phyloP scores from a whole-genome alignment of 169 alveolate genomes.

The Plasmodium reichenowi region DNA sequence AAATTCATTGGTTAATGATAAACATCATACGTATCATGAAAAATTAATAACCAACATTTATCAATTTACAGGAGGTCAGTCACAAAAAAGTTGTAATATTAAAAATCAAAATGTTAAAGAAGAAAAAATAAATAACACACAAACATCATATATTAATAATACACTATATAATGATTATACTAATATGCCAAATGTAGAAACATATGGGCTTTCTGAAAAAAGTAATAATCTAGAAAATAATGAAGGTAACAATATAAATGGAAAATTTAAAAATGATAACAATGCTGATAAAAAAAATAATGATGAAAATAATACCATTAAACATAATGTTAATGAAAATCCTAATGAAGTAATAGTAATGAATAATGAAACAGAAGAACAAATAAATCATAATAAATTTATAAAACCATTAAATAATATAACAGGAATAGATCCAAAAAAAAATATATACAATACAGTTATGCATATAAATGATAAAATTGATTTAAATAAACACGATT shows the following conservation, averaged over 20 bases:
- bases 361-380: neutral
- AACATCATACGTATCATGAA: slow-evolving; percentile 57
- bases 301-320: too few relatives aligned
- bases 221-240: too few relatives aligned
- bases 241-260: too few relatives aligned
- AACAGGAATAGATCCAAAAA: neutral
- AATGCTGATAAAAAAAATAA: too few relatives aligned
- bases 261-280: too few relatives aligned
- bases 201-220: too few relatives aligned
- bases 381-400: neutral
- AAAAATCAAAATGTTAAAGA: slow-evolving; percentile 17
- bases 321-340: neutral
- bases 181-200: too few relatives aligned
- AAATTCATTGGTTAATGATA: slow-evolving; percentile 13
- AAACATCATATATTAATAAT: too few relatives aligned
- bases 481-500: slow-evolving; percentile 2
- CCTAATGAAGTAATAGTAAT: neutral
- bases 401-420: neutral
- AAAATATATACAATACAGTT: neutral
- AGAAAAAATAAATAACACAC: neutral
- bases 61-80: slow-evolving; percentile 49
- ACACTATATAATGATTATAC: too few relatives aligned
- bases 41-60: slow-evolving; percentile 35
- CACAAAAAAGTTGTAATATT: slow-evolving; percentile 7
- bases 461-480: neutral